phyloP scores from a whole-genome alignment of 1,139 yeast genomes.

The Scheffersomyces cryptocercus region DNA sequence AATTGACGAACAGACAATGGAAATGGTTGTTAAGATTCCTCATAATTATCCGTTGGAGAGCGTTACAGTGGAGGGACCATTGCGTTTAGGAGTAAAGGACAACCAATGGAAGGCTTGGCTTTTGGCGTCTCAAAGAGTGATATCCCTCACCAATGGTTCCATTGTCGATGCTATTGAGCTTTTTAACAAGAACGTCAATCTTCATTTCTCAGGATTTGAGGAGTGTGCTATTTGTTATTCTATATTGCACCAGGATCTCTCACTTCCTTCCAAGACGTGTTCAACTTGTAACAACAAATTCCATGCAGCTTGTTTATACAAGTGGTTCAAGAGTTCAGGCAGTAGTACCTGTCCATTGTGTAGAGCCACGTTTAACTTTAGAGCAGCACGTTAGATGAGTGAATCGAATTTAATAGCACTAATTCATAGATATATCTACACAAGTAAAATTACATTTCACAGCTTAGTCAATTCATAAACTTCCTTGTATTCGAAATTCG shows the following conservation, averaged over 20 bases:
- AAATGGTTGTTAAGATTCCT: constrained; percentile 74
- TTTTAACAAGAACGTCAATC: constrained; percentile 74
- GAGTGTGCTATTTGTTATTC: constrained; percentile 97
- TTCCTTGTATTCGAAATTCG: no score
- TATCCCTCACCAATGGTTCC: constrained; percentile 74
- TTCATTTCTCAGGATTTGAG: constrained; percentile 89
- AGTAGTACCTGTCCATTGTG: constrained; percentile 93
- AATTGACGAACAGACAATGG: constrained; percentile 88
- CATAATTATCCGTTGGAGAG: constrained; percentile 71
- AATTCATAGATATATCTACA: no score
- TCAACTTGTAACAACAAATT: constrained; percentile 89
- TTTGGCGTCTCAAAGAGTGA: constrained; percentile 81
- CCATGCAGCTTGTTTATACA: constrained; percentile 95
- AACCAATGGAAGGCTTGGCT: constrained; percentile 96
- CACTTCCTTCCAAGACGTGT: constrained; percentile 87
- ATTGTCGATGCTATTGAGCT: constrained; percentile 79
- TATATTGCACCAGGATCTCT: constrained; percentile 84
- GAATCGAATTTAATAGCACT: background rate
- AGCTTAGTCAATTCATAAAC: no score
- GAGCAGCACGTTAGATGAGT: constrained; percentile 6
- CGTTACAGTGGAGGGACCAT: constrained; percentile 73
- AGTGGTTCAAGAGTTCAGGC: constrained; percentile 96
- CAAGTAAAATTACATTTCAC: no score
- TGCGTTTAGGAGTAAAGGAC: constrained; percentile 86
- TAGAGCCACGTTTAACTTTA: constrained; percentile 70